Base-by-base conservation (phyloP, 371 early-diverging fungal genomes). In the Mortierella sp. region DNA sequence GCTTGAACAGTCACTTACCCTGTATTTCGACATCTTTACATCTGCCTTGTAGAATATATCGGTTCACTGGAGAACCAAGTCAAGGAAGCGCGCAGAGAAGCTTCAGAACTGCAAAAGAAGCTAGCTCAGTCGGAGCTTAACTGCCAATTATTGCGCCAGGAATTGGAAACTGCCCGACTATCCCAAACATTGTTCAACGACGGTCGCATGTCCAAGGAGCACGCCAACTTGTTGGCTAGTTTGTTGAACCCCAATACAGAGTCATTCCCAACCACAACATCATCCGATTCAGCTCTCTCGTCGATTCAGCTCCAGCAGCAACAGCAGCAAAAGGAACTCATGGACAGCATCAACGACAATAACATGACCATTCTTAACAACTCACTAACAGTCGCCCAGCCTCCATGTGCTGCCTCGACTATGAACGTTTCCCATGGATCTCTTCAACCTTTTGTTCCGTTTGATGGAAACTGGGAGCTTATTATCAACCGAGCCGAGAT, bases 61-160 rank as follows among this genome's bases (percentile, higher is more conserved):
- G 86, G 88, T 40, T 90, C 90, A 35, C 85, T 95, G 62, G 95
- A 95, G 77, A 90, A 84, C 40, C 93, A 95, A 85, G 91, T 94
- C 54, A 77, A 83, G 70, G 72, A 78, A 24, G 78, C 75, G 3
- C 72, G 69, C 16, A 61, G 37, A 10, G 83, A 83, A 59, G 64
- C 72, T 5, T 68, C 80, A 12, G 80, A 80, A 0, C n/a, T 72
- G 20, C 80, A 80, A 58, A 63, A 61, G 49, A 67, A 66, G 24
- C 57, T 80, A 22, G 58, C 61, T 20, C 80, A 80, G 54, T 74
- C 80, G 1, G 80, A 80, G 45, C 65, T 80, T 26, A 80, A 72
- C 60, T 71, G 68, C 39, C 80, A 80, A 54, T 68, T 75, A 58
- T 45, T 80, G 64, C 72, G 75, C 12, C 80, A 80, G 59, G 75